phyloP scores from a whole-genome alignment of 805 yeast genomes.

The Cyberlindnera bimundalis region DNA sequence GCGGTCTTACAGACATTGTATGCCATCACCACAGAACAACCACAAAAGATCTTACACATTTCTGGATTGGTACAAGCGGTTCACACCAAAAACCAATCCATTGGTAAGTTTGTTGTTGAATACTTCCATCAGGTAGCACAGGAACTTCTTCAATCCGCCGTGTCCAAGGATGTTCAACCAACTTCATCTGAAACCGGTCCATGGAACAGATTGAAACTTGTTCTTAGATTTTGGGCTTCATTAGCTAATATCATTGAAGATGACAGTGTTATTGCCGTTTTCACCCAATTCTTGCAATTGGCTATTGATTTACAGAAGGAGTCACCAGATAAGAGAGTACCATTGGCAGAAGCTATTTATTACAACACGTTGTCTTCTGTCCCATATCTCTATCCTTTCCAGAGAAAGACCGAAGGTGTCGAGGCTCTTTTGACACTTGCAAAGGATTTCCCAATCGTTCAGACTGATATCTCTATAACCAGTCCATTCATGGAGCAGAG shows the following conservation, averaged over 20 bases:
- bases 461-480: constrained; percentile 23
- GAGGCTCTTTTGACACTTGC: constrained; percentile 42
- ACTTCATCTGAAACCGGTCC: constrained; percentile 45
- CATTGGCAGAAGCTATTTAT: constrained; percentile 66
- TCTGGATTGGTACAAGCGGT: constrained; percentile 64
- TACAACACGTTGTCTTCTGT: constrained; percentile 57
- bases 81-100: constrained; percentile 56
- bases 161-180: constrained; percentile 26
- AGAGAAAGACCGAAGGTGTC: constrained; percentile 33
- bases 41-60: constrained; percentile 79
- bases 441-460: constrained; percentile 32
- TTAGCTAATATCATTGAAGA: constrained; percentile 59
- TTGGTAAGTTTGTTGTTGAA: constrained; percentile 68
- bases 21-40: constrained; percentile 80
- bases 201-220: constrained; percentile 69
- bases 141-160: constrained; percentile 41
- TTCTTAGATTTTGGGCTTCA: constrained; percentile 65
- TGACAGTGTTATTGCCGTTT: constrained; percentile 45
- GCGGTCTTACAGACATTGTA: constrained; percentile 60
- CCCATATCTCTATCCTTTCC: constrained; percentile 57
- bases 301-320: constrained; percentile 53
- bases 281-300: constrained; percentile 48
- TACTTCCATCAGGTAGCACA: constrained; percentile 65
- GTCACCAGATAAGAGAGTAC: constrained; percentile 39
- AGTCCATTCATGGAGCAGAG: constrained; percentile 26